Evolutionary conservation across 129 eudicot species (phyloP).

Genomic region (Artemisia argyi): DNA sequence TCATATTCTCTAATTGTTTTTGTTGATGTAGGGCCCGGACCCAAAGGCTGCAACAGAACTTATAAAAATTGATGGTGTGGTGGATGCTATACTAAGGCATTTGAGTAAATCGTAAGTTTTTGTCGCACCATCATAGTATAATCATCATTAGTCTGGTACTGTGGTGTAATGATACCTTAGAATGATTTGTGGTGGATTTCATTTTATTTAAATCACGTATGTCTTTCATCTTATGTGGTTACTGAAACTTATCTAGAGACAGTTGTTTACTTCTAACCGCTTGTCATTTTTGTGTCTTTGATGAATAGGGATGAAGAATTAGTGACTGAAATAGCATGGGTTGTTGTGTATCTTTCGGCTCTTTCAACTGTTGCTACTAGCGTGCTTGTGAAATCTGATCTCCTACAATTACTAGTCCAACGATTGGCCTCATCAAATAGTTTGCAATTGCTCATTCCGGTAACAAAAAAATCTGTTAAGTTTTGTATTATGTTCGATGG

Average conservation of each 20-base stretch:
- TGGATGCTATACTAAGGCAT: conserved; percentile 86
- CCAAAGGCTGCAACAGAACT: conserved; percentile 89
- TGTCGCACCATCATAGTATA: neutral
- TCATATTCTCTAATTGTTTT: neutral
- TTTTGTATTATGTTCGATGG: neutral
- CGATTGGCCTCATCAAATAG: conserved; percentile 69
- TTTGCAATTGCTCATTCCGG: conserved; percentile 95
- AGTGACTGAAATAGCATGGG: conserved; percentile 98
- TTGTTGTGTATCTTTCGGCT: conserved; percentile 91
- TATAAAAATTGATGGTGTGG: conserved; percentile 72
- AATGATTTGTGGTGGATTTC: neutral
- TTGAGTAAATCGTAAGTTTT: conserved; percentile 69
- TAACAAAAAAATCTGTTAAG: conserved; percentile 20
- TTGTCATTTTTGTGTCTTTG: neutral
- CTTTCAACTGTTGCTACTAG: conserved; percentile 78
- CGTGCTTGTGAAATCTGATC: conserved; percentile 72
- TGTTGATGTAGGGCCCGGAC: conserved; percentile 79
- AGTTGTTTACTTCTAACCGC: too few species aligned
- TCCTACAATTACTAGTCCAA: conserved; percentile 74
- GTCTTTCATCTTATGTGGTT: neutral
- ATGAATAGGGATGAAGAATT: conserved; percentile 75
- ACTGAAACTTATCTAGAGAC: too few species aligned
- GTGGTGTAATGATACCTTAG: neutral
- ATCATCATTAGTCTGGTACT: neutral
- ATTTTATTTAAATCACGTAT: neutral